phyloP scores from a whole-genome alignment of 2,329 filamentous ascomycete species.

The Botryosphaeria agaves region DNA sequence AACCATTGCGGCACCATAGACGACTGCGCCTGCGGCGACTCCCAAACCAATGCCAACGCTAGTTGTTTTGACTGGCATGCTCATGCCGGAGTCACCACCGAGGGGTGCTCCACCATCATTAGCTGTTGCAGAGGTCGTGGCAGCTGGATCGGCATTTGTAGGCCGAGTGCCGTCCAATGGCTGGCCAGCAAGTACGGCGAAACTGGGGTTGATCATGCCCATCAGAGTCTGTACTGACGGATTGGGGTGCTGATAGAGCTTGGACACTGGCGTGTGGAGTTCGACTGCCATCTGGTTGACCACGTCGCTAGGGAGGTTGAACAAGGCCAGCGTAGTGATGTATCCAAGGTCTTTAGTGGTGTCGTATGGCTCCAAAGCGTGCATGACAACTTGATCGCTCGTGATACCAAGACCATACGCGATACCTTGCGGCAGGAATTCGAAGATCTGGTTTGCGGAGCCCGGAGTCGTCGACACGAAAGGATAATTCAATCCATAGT shows the following conservation, averaged over 20 bases:
- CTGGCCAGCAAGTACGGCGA: slow-evolving; percentile 19
- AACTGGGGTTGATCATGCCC: slow-evolving; percentile 38
- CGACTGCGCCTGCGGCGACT: slow-evolving; percentile 58
- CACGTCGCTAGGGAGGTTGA: slow-evolving; percentile 27
- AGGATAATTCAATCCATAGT: slow-evolving; percentile 61
- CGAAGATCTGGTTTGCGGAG: slow-evolving; percentile 73
- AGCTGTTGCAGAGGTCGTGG: slow-evolving; percentile 12
- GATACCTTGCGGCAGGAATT: slow-evolving; percentile 55
- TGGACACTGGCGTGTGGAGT: slow-evolving; percentile 53
- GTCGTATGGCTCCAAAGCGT: slow-evolving; percentile 59
- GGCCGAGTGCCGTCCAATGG: too few species aligned
- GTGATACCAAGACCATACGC: slow-evolving; percentile 40
- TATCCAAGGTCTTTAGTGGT: slow-evolving; percentile 52
- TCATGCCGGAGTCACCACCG: slow-evolving; percentile 28
- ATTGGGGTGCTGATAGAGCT: slow-evolving; percentile 54
- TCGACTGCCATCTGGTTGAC: slow-evolving; percentile 45
- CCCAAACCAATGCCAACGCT: slow-evolving; percentile 56
- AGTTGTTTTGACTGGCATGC: slow-evolving; percentile 43
- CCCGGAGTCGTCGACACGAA: slow-evolving; percentile 58
- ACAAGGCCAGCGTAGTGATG: slow-evolving; percentile 57
- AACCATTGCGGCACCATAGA: slow-evolving; percentile 93
- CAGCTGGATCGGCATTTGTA: slow-evolving; percentile 21
- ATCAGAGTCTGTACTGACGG: slow-evolving; percentile 56
- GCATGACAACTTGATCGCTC: slow-evolving; percentile 41
- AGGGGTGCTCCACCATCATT: slow-evolving; percentile 32